These are phyloP conservation scores for Eremothecium gossypii DNA, from an alignment of 1,139 yeast species.

Conservation along the genomic window DNA sequence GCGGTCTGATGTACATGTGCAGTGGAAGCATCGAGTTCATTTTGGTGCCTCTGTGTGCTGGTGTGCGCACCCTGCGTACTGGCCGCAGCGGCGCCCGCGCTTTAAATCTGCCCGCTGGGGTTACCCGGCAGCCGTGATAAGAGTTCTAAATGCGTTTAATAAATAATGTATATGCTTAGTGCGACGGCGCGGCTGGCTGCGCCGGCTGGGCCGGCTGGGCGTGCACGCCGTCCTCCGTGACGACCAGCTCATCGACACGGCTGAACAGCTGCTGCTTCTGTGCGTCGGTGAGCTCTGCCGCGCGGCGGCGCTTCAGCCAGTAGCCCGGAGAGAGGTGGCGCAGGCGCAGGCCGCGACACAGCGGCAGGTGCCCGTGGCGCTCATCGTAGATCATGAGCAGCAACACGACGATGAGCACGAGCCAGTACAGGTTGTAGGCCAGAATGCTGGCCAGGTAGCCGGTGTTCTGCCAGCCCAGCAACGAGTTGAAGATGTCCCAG, in stretches of 20 bases:
- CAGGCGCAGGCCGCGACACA: slow-evolving; percentile 43
- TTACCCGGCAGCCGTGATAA: too few relatives aligned
- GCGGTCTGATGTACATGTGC: slow-evolving; percentile 75
- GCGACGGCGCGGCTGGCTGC: not conserved
- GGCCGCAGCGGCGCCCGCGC: too few relatives aligned
- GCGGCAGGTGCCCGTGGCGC: slow-evolving; percentile 55
- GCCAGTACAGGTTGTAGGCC: slow-evolving; percentile 80
- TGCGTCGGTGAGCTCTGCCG: slow-evolving; percentile 36
- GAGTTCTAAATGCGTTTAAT: too few relatives aligned
- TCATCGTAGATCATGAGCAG: slow-evolving; percentile 64
- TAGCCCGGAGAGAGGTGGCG: slow-evolving; percentile 62
- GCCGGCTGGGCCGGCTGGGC: not conserved
- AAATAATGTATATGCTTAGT: too few relatives aligned
- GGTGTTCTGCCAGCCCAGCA: slow-evolving; percentile 85
- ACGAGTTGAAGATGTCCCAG: slow-evolving; percentile 87
- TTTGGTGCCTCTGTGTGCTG: not conserved
- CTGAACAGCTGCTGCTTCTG: slow-evolving; percentile 49
- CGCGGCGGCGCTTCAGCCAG: slow-evolving; percentile 56
- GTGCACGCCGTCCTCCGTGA: slow-evolving; percentile 29
- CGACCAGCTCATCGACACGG: slow-evolving; percentile 33
- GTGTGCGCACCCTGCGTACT: too few relatives aligned
- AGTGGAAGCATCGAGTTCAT: slow-evolving; percentile 36
- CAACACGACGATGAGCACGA: slow-evolving; percentile 45
- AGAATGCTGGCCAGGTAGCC: slow-evolving; percentile 86
- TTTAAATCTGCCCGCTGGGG: too few relatives aligned